These are phyloP conservation scores for Maudiozyma pseudohumilis DNA, from an alignment of 805 yeast genomes.

Conservation along the genomic window DNA sequence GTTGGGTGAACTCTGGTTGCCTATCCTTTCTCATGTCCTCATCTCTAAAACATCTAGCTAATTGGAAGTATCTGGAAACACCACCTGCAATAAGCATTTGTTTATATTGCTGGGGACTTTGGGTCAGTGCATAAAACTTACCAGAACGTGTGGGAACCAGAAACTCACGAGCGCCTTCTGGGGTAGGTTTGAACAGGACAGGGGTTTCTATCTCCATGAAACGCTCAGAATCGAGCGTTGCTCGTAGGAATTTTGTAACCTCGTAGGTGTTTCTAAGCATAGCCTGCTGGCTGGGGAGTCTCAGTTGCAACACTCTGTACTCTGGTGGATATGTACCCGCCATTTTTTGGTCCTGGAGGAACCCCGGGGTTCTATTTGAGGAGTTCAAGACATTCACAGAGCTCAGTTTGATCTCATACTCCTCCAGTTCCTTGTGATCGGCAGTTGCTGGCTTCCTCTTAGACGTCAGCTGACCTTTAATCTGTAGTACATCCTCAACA, in stretches of 20 bases:
- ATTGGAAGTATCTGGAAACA: constrained; percentile 71
- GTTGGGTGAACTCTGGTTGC: constrained; percentile 95
- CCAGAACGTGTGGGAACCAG: constrained; percentile 72
- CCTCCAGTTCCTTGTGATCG: not conserved
- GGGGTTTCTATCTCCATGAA: constrained; percentile 93
- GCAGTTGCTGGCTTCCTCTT: constrained; percentile 14
- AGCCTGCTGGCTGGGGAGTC: constrained; percentile 48
- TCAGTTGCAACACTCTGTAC: constrained; percentile 68
- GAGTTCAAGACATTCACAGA: constrained; percentile 48
- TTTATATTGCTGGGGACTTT: constrained; percentile 96
- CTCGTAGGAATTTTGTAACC: constrained; percentile 41
- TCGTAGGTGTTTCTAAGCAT: constrained; percentile 48
- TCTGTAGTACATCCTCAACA: constrained; percentile 66
- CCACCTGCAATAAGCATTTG: constrained; percentile 94
- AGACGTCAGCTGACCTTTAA: constrained; percentile 43
- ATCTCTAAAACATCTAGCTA: constrained; percentile 91
- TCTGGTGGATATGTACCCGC: constrained; percentile 57
- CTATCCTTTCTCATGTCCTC: constrained; percentile 92
- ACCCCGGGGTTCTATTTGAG: constrained; percentile 56
- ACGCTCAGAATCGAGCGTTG: constrained; percentile 30
- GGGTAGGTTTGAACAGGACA: constrained; percentile 84
- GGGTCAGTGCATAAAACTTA: constrained; percentile 81
- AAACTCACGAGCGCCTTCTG: constrained; percentile 96
- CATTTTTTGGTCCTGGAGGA: constrained; percentile 46
- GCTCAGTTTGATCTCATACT: constrained; percentile 52